Evolutionary conservation across 352 stramenopile genomes (phyloP), one percentile per base, ranked within the genome.

Genomic region (Phytopythium sindhum): DNA sequence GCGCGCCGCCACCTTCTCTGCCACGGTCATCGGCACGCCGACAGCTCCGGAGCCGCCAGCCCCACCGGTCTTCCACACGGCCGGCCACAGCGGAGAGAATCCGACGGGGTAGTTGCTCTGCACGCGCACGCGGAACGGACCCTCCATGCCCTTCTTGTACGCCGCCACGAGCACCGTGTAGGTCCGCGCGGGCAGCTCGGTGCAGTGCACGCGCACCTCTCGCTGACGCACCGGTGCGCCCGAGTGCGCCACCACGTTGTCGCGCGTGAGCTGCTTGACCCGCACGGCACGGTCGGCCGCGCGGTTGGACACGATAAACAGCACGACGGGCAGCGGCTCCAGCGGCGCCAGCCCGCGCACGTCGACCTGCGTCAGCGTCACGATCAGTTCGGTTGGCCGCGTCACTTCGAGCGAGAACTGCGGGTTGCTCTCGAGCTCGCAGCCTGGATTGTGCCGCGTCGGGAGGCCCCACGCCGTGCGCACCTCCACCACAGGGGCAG

Each of bases 71-170:
- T 93, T 93, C 86, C 86, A 92, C 35, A 79, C 69, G 12, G 83
- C 81, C 23, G 90, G 90, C 85, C 88, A 96, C 15, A 97, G 72
- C 69, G 86, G 86, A 48, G 88, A 67, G 8, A 95, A 50, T 37
- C 69, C 73, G 2, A 97, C 78, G 12, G 77, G 75, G 65, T 97
- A 96, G 57, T 96, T 97, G 60, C 77, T 96, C 63, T 96, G 80
- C 45, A 97, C 74, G 19, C 71, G 80, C 33, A 98, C 45, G 39
- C 82, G 84, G 70, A 98, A 98, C 28, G 88, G 80, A 3, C 93
- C 93, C 61, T 98, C 91, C 84, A 97, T 96, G 19, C 78, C 83
- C 55, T 82, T 86, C 57, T 93, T 80, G 67, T 97, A 98, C 8
- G 92, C 83, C 3, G 82, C 89, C 24, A 95, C 74, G 31, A 98